A percentile compares a stretch with the other conserved stretches of the same genome.
Conservation (phyloP, 2,329 filamentous ascomycete species). For the Calonectria naviculata region DNA sequence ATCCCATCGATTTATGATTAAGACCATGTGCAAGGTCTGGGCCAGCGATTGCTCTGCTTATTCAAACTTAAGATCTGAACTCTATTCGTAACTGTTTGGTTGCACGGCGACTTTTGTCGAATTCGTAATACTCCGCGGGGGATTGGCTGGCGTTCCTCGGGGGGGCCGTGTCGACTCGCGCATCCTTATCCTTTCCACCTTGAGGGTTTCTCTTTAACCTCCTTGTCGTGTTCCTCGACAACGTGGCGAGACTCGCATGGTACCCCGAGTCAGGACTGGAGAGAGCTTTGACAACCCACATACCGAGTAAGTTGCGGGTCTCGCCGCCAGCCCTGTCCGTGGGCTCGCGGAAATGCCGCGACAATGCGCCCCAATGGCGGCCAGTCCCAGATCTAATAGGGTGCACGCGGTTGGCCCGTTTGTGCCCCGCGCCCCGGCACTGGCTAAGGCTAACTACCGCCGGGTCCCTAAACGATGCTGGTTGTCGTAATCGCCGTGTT, state of each 20-base stretch:
- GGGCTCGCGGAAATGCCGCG: background rate
- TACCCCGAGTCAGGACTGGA: background rate
- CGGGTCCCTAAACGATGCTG: background rate
- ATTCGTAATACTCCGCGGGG: background rate
- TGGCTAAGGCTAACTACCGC: background rate
- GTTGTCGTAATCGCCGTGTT: constrained; percentile 15
- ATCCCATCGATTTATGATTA: background rate
- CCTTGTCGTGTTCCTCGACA: background rate
- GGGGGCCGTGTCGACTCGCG: too few species aligned
- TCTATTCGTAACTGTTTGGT: background rate
- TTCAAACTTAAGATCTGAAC: background rate
- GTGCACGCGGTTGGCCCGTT: background rate
- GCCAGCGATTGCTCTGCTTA: background rate
- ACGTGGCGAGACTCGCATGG: background rate
- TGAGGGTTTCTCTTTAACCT: too few species aligned
- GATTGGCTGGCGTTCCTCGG: background rate
- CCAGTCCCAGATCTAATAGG: background rate
- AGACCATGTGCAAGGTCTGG: background rate
- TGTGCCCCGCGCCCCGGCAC: background rate
- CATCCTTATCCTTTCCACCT: background rate
- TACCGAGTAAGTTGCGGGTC: background rate
- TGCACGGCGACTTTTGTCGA: too few species aligned
- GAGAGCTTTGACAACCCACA: background rate
- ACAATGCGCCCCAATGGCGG: background rate
- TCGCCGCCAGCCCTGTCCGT: constrained; percentile 1